Base-by-base conservation (phyloP, 371 early-diverging fungal species). In the Umbelopsis sp. region DNA sequence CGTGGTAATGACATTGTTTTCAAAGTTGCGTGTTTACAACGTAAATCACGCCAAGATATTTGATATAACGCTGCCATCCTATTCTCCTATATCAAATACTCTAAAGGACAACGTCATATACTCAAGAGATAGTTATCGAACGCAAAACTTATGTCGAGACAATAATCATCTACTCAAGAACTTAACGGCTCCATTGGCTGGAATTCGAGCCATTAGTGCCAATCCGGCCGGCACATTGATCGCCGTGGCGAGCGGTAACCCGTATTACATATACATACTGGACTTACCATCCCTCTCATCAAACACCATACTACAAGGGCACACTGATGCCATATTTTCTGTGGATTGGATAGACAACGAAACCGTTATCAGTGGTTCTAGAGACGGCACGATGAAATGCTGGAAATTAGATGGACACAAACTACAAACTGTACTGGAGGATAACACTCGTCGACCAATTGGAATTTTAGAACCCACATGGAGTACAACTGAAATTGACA, bases 11-110 rank as follows among this genome's bases (percentile, higher is more conserved):
- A 41, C 41, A 41, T 41, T 41, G 2, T 2, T 38, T 38, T 10
- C 1, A 0, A 41, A 48, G 48, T 48, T 48, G 48, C 48, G 1
- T n/a, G 48, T 48, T 48, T 48, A 48, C 20, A 48, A 48, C 20
- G 18, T 48, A 6, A 16, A n/a, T 7, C 16, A 48, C 48, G 5
- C 16, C 16, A 48, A 48, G 7, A 16, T 11, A 16, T 48, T 48
- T 14, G 83, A 80, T 65, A 80, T 82, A 3, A 66, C 77, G 24
- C 29, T 82, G 57, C 41, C 41, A 10, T 12, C 41, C 4, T 1
- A 2, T 41, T 41, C 12, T 41, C 41, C 41, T 41, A 41, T 41
- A 7, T 12, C 41, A 41, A 41, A 4, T 10, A 12, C 41, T 41
- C 41, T 5, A 7, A 41, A 41, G 41, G 4, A 41, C 12, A 10